phyloP scores from a whole-genome alignment of 352 stramenopile species.

The Phytophthora palmivora region DNA sequence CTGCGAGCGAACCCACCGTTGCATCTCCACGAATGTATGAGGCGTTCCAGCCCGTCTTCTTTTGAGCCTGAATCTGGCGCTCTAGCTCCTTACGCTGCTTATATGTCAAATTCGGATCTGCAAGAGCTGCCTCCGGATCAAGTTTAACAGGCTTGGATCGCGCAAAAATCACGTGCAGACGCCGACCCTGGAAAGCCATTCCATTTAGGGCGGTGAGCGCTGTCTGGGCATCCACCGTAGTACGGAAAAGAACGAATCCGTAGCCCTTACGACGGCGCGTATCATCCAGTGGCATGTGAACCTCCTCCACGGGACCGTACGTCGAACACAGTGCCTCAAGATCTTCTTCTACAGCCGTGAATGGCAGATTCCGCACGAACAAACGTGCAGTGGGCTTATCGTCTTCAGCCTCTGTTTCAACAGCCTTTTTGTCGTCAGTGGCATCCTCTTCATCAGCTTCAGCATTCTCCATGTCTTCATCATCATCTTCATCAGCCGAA shows the following conservation, averaged over 20 bases:
- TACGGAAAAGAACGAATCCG: conserved; percentile 96
- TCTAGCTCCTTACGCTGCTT: conserved; percentile 93
- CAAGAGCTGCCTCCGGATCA: conserved; percentile 62
- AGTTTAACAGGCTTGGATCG: conserved; percentile 72
- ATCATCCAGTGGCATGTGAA: conserved; percentile 98
- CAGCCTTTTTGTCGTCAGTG: conserved; percentile 8
- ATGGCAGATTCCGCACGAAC: conserved; percentile 98
- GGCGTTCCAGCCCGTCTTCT: conserved; percentile 95
- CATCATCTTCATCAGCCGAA: conserved; percentile 38
- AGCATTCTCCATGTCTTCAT: conserved; percentile 49
- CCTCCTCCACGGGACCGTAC: conserved; percentile 91
- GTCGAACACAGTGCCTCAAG: conserved; percentile 91
- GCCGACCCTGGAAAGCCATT: conserved; percentile 95
- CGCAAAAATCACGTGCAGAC: conserved; percentile 95
- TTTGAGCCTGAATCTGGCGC: conserved; percentile 79
- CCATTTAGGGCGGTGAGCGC: conserved; percentile 93
- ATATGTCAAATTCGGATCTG: conserved; percentile 81
- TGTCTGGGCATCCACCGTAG: conserved; percentile 88
- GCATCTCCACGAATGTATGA: conserved; percentile 90
- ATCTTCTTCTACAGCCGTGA: conserved; percentile 96
- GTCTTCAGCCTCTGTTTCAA: conserved; percentile 25
- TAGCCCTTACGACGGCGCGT: conserved; percentile 96
- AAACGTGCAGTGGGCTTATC: conserved; percentile 84
- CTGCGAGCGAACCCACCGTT: conserved; percentile 78
- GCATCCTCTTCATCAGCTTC: conserved; percentile 29